Percentiles rank a stretch among this genome's conserved stretches.
These are phyloP conservation scores for Elsinoe ampelina DNA, from an alignment of 2,329 filamentous ascomycete species.

Conservation along the genomic window DNA sequence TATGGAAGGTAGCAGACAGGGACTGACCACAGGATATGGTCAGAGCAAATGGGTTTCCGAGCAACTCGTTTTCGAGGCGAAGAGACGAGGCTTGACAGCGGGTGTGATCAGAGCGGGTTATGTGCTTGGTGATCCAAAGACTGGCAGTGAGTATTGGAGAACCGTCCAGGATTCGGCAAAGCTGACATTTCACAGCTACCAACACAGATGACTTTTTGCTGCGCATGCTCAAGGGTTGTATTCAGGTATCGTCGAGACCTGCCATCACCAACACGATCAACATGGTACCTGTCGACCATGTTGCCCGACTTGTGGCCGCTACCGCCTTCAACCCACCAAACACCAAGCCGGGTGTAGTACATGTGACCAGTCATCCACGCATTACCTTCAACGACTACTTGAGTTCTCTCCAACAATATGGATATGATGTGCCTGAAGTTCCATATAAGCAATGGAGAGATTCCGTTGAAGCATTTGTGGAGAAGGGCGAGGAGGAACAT, in stretches of 20 bases:
- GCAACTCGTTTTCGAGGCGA: conserved; percentile 67
- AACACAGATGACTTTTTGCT: conserved; percentile 88
- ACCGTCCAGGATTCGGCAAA: not conserved
- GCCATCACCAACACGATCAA: conserved; percentile 82
- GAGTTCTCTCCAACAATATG: conserved; percentile 59
- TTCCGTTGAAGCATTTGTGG: conserved; percentile 59
- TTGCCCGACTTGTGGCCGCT: conserved; percentile 70
- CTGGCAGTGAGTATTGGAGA: conserved; percentile 41
- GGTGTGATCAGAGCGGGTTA: conserved; percentile 77
- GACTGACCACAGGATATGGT: conserved; percentile 79
- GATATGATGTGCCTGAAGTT: conserved; percentile 59
- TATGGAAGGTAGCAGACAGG: conserved; percentile 63
- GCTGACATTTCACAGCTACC: conserved; percentile 35
- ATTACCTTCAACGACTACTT: conserved; percentile 71
- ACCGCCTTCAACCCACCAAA: conserved; percentile 55
- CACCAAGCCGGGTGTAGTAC: conserved; percentile 53
- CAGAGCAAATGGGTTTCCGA: conserved; percentile 81
- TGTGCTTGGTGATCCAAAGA: conserved; percentile 62
- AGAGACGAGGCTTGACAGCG: conserved; percentile 63
- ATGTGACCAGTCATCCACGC: conserved; percentile 71
- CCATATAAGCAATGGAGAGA: conserved; percentile 61
- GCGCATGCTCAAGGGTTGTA: conserved; percentile 75
- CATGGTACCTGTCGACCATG: conserved; percentile 76
- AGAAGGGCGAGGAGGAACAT: conserved; percentile 55
- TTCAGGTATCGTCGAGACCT: conserved; percentile 66